phyloP scores from a whole-genome alignment of 805 yeast genomes.

The Wilhelminamyces savonicus region DNA sequence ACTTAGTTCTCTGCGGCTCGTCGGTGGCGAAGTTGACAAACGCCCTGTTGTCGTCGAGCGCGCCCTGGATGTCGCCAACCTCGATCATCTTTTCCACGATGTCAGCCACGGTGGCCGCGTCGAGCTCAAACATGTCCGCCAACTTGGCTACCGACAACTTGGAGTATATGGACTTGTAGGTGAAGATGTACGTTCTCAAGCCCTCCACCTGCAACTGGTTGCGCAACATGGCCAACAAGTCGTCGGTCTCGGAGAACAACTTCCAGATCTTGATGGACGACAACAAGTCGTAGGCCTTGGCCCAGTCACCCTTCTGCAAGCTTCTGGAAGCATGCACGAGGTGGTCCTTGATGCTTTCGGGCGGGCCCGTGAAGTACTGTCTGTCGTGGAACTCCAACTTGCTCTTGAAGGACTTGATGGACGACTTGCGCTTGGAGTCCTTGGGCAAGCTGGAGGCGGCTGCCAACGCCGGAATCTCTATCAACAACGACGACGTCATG shows the following conservation, averaged over 20 bases:
- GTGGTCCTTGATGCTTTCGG: slow-evolving; percentile 92
- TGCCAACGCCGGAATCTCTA: slow-evolving; percentile 88
- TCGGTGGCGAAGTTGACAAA: slow-evolving; percentile 58
- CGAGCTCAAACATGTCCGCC: slow-evolving; percentile 59
- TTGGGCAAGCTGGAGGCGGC: slow-evolving; percentile 55
- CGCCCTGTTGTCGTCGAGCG: slow-evolving; percentile 59
- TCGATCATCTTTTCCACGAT: slow-evolving; percentile 72
- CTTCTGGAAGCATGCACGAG: slow-evolving; percentile 89
- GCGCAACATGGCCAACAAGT: slow-evolving; percentile 64
- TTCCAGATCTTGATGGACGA: slow-evolving; percentile 81
- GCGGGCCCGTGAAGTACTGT: slow-evolving; percentile 95
- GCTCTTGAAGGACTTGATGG: slow-evolving; percentile 83
- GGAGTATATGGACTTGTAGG: slow-evolving; percentile 69
- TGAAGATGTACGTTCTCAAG: slow-evolving; percentile 85
- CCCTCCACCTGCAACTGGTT: slow-evolving; percentile 84
- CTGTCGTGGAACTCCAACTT: slow-evolving; percentile 88
- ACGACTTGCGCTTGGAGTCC: slow-evolving; percentile 48
- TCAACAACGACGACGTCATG: slow-evolving; percentile 80
- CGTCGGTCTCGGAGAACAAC: slow-evolving; percentile 63
- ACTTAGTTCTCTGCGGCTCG: slow-evolving; percentile 73
- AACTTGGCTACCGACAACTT: slow-evolving; percentile 67
- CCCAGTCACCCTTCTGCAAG: slow-evolving; percentile 88
- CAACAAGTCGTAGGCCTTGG: slow-evolving; percentile 63
- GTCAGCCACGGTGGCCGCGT: slow-evolving; percentile 48
- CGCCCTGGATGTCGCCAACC: slow-evolving; percentile 70